Evolutionary conservation across 495 filamentous ascomycete species (phyloP).

Genomic region (Penicillium pulvis): DNA sequence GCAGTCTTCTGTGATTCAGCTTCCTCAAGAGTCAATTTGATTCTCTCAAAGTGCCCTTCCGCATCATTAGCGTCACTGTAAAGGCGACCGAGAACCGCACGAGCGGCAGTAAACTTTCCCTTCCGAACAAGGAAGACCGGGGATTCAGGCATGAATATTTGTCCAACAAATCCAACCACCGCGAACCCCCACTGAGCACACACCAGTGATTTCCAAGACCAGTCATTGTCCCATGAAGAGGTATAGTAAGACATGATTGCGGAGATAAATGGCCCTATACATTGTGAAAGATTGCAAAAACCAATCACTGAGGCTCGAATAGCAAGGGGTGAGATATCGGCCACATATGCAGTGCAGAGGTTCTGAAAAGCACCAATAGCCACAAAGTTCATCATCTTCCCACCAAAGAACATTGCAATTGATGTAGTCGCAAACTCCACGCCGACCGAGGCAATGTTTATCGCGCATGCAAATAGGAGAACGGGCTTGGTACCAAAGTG

Average conservation of each 20-base stretch:
- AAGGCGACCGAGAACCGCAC: neutral
- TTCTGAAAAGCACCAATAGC: slow-evolving; percentile 7
- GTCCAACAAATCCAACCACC: neutral
- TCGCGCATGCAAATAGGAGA: neutral
- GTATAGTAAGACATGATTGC: slow-evolving; percentile 9
- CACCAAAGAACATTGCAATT: slow-evolving; percentile 7
- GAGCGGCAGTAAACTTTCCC: neutral
- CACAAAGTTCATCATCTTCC: slow-evolving; percentile 6
- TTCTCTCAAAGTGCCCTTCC: slow-evolving; percentile 6
- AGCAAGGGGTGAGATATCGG: slow-evolving; percentile 6
- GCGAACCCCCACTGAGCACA: slow-evolving; percentile 10
- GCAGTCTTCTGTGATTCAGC: neutral
- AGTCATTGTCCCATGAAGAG: neutral
- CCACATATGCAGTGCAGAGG: slow-evolving; percentile 4
- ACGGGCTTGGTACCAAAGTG: slow-evolving; percentile 7
- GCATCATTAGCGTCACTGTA: slow-evolving; percentile 2
- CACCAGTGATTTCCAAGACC: slow-evolving; percentile 5
- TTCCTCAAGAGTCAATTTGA: slow-evolving; percentile 8
- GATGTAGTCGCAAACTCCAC: slow-evolving; percentile 4
- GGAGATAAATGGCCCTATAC: slow-evolving; percentile 7
- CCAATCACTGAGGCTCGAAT: slow-evolving; percentile 6
- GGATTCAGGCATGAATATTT: slow-evolving; percentile 9
- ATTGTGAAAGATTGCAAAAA: slow-evolving; percentile 7
- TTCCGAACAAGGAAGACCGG: slow-evolving; percentile 5
- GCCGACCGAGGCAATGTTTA: slow-evolving; percentile 5